Percentiles rank a stretch among this genome's conserved stretches.
These are phyloP conservation scores for Chrysosporium keratinophilum DNA, from an alignment of 2,329 filamentous ascomycete species.

Conservation along the genomic window DNA sequence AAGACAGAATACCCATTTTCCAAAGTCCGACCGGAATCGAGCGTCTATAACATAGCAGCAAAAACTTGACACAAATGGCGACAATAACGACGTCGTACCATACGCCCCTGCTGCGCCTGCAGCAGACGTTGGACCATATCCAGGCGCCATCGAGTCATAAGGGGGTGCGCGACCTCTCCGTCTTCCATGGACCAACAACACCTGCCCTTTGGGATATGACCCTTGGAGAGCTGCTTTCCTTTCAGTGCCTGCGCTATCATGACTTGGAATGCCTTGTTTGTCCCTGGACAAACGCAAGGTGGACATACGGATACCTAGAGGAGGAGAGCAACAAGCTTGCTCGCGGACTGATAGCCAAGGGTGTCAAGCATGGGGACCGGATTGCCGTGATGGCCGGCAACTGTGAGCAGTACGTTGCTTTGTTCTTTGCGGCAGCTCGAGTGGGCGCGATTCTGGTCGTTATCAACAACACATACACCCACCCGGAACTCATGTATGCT, in stretches of 20 bases:
- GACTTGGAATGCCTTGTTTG: constrained; percentile 60
- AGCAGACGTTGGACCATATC: constrained; percentile 19
- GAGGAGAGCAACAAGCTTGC: constrained; percentile 53
- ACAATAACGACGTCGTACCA: constrained; percentile 12
- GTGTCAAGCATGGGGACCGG: constrained; percentile 57
- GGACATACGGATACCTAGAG: constrained; percentile 58
- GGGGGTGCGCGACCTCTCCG: constrained; percentile 31
- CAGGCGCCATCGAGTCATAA: constrained; percentile 15
- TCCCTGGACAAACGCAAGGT: constrained; percentile 64
- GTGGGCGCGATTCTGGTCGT: constrained; percentile 62
- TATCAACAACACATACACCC: constrained; percentile 72
- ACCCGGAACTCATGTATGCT: constrained; percentile 60
- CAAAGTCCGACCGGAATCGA: no score
- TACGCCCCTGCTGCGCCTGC: constrained; percentile 17
- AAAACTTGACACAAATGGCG: constrained; percentile 5
- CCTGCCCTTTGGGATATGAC: constrained; percentile 62
- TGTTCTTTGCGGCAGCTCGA: constrained; percentile 62
- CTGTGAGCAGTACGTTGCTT: constrained; percentile 49
- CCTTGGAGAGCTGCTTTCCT: constrained; percentile 59
- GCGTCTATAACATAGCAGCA: not conserved
- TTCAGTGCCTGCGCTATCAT: constrained; percentile 57
- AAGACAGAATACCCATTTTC: no score
- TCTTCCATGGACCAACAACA: constrained; percentile 58
- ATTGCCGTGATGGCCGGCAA: constrained; percentile 63
- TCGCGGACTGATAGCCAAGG: constrained; percentile 56